Conservation (phyloP, 2,329 filamentous ascomycete species). For the Ophiocordyceps camponoti-saundersi region DNA sequence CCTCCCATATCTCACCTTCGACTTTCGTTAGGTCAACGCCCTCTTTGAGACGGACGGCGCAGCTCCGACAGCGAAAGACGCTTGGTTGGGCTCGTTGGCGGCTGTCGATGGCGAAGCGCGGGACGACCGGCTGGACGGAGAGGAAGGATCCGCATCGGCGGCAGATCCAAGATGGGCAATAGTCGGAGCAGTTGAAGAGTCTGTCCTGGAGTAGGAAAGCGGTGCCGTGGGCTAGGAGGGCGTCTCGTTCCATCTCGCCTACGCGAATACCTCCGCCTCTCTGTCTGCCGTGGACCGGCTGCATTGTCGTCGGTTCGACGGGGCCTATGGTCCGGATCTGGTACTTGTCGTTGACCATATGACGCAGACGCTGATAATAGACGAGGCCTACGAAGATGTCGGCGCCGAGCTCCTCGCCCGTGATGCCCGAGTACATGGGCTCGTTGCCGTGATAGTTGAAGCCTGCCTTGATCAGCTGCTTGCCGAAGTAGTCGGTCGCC, state of each 20-base stretch:
- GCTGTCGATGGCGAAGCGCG: conserved; percentile 36
- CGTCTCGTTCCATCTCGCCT: conserved; percentile 97
- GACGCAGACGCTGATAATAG: conserved; percentile 92
- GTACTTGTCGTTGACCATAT: conserved; percentile 99
- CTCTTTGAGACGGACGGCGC: conserved; percentile 45
- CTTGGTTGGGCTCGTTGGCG: conserved; percentile 42
- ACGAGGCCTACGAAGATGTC: conserved; percentile 96
- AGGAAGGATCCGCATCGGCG: conserved; percentile 80
- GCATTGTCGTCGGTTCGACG: conserved; percentile 76
- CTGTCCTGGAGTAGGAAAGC: conserved; percentile 91
- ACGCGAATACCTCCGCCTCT: conserved; percentile 97
- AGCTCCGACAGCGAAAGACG: conserved; percentile 64
- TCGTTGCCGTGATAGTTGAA: conserved; percentile 99
- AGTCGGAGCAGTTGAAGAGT: conserved; percentile 93
- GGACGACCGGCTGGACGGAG: conserved; percentile 66
- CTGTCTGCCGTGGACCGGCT: conserved; percentile 93
- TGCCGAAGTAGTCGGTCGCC: conserved; percentile 85
- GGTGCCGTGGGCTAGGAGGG: conserved; percentile 83
- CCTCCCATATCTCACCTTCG: conserved; percentile 76
- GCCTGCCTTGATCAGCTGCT: conserved; percentile 85
- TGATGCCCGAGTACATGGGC: conserved; percentile 96
- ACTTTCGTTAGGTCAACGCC: conserved; percentile 37
- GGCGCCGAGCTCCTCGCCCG: conserved; percentile 78
- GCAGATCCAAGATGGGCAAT: conserved; percentile 79
- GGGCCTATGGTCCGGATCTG: conserved; percentile 94